Percentiles rank a stretch among this genome's conserved stretches.
These are phyloP conservation scores for Goniomonas avonlea DNA, from an alignment of 78 protist species.

Conservation along the genomic window DNA sequence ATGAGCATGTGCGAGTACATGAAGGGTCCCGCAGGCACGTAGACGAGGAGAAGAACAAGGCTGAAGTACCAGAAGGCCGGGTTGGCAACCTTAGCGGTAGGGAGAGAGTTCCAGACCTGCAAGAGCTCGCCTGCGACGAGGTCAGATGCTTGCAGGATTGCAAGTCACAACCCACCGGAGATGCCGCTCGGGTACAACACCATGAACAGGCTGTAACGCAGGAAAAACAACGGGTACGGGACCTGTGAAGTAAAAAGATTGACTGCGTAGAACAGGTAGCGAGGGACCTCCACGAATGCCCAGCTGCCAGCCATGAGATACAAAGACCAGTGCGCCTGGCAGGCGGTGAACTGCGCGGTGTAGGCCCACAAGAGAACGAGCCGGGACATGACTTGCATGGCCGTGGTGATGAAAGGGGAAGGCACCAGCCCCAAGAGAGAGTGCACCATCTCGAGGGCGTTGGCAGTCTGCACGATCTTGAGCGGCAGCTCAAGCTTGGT, in stretches of 20 bases:
- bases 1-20: background rate
- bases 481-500: background rate
- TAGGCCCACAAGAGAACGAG: background rate
- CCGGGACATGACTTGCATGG: background rate
- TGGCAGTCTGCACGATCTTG: background rate
- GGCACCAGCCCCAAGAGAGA: background rate
- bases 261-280: background rate
- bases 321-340: background rate
- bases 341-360: background rate
- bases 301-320: background rate
- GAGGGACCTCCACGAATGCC: background rate
- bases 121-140: no score
- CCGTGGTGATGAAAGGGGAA: background rate
- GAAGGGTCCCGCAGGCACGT: background rate
- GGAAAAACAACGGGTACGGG: slow-evolving; percentile 5
- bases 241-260: no score
- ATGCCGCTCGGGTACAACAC: slow-evolving; percentile 11
- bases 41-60: background rate
- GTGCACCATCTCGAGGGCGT: slow-evolving; percentile 16
- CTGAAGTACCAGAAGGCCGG: no score
- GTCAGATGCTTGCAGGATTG: no score
- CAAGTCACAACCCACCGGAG: no score
- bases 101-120: no score
- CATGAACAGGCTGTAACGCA: slow-evolving; percentile 6
- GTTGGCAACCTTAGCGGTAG: no score